Evolutionary conservation across 306 rosid species (phyloP).

Genomic region (apple (Malus domestica)): ASM211411v1 NC_041801.1:5041001-5041500

Average conservation of each 20-base stretch:
- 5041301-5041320: constrained; percentile 63
- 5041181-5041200: constrained; percentile 82
- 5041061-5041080: constrained; percentile 41
- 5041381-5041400: constrained; percentile 61
- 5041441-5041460: constrained; percentile 52
- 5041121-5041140: constrained; percentile 83
- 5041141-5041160: constrained; percentile 53
- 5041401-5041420: constrained; percentile 82
- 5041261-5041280: constrained; percentile 48
- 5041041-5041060: constrained; percentile 53
- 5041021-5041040: constrained; percentile 58
- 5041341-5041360: constrained; percentile 63
- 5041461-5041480: constrained; percentile 50
- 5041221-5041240: constrained; percentile 85
- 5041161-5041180: constrained; percentile 59
- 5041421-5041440: constrained; percentile 88
- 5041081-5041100: constrained; percentile 78
- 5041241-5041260: constrained; percentile 69
- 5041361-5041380: constrained; percentile 50
- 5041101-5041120: constrained; percentile 80
- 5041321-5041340: constrained; percentile 72
- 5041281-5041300: constrained; percentile 65
- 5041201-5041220: constrained; percentile 61
- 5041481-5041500: constrained; percentile 54
- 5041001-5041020: constrained; percentile 66